Evolutionary conservation across 495 filamentous ascomycete species (phyloP), one percentile per base, ranked within the genome.

Genomic region (Daldinia bambusicola): DNA sequence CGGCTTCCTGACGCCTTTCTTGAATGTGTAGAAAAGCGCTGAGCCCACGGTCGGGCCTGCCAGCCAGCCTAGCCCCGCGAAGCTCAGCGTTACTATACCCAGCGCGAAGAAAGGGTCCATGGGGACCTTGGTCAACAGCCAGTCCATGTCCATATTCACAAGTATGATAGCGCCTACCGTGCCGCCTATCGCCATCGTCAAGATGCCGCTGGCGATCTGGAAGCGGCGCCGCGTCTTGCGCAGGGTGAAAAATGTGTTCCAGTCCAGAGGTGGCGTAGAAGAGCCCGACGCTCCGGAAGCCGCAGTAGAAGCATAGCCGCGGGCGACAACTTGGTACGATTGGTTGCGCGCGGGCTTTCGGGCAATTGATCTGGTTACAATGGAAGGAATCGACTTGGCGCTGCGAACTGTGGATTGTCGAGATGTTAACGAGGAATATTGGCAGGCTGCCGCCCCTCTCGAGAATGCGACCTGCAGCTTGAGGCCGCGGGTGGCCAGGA

Each of bases 171-270:
- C 85, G n/a, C 91, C 91, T 6, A 78, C 78, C 0, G 83, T 76
- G 0, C 90, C 91, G 36, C 85, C 85, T 14, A 78, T 74, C n/a
- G 87, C 70, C 36, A 88, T 87, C 41, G 84, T 88, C n/a, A 87
- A 74, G 61, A 97, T 79, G 8, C 91, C 93, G 41, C 91, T 90
- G 55, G 82, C 87, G 41, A 96, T 89, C 69, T 93, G 91, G 86
- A 92, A 91, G 56, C 91, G 87, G 13, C 95, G 91, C 20, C 95
- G 92, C 37, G 88, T 89, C 59, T 90, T 89, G 75, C 95, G 95
- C 55, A 98, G 90, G 70, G 85, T 85, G 86, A 99, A 94, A 87
- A 97, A 99, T 41, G 88, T 88, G 83, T 98, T 91, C 95, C 95
- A 99, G 80, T 93, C 89, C 18, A 97, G 88, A 31, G 81, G 20